Evolutionary conservation across 257 asterid genomes (phyloP).

Genomic region (Gentiana macrophylla): DNA sequence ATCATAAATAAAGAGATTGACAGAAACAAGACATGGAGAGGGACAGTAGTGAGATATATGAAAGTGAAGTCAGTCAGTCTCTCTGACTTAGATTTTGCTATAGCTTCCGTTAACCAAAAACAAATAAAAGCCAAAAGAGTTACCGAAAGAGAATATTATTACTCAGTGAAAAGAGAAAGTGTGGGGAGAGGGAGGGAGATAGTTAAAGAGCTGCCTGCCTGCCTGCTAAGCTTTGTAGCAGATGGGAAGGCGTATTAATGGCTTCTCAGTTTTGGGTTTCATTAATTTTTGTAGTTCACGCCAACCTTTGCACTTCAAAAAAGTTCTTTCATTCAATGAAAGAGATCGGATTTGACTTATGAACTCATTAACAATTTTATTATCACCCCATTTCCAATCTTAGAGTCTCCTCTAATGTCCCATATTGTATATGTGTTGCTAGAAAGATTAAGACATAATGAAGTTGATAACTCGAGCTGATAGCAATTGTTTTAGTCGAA

Average conservation of each 20-base stretch:
- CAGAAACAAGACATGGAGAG: constrained; percentile 48
- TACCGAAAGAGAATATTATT: constrained; percentile 41
- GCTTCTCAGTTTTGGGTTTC: constrained; percentile 1
- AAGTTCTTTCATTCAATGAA: too few relatives aligned
- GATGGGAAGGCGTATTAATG: background rate
- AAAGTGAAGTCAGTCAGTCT: constrained; percentile 6
- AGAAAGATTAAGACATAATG: too few relatives aligned
- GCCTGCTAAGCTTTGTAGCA: too few relatives aligned
- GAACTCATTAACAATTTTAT: too few relatives aligned
- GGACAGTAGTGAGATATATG: background rate
- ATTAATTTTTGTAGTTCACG: too few relatives aligned
- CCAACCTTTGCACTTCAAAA: too few relatives aligned
- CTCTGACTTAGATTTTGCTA: constrained; percentile 41
- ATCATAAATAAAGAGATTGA: constrained; percentile 45
- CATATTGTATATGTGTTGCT: too few relatives aligned
- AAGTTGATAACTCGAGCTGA: too few relatives aligned
- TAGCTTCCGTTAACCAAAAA: constrained; percentile 27
- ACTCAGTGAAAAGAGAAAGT: constrained; percentile 49
- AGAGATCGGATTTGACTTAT: too few relatives aligned
- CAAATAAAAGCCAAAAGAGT: constrained; percentile 35
- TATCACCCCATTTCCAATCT: too few relatives aligned
- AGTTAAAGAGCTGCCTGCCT: background rate
- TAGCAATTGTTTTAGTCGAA: too few relatives aligned
- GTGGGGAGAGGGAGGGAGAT: background rate
- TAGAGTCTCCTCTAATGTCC: too few relatives aligned